Conservation (phyloP, 345 rosid genomes). For the Turritis glabra region DNA sequence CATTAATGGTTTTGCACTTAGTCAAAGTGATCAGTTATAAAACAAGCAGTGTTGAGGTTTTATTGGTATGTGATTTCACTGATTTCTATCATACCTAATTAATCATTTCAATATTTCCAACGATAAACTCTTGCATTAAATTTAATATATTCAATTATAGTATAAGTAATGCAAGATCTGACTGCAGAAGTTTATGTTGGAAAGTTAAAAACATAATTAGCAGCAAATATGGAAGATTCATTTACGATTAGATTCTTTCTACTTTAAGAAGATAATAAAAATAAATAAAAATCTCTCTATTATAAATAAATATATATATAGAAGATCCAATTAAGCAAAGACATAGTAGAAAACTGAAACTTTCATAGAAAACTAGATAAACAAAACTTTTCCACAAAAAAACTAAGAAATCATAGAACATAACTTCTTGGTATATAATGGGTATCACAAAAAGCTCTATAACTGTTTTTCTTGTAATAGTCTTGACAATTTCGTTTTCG, state of each 20-base stretch:
- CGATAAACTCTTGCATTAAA: not conserved
- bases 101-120: no score
- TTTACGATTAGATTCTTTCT: not conserved
- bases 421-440: not conserved
- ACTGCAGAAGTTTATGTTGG: no score
- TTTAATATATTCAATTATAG: not conserved
- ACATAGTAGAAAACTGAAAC: not conserved
- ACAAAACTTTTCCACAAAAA: not conserved
- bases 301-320: not conserved
- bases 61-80: no score
- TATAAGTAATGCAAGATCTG: no score
- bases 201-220: no score
- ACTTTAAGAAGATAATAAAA: not conserved
- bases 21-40: no score
- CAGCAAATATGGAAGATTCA: no score
- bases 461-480: not conserved
- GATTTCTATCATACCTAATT: no score
- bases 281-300: not conserved
- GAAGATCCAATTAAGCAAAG: not conserved
- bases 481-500: not conserved
- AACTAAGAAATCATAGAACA: not conserved
- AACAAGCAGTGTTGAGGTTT: no score
- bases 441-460: not conserved
- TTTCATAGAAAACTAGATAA: not conserved
- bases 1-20: no score